Base-by-base conservation (phyloP, 2,329 filamentous ascomycete species). In the Sporothrix globosa region DNA sequence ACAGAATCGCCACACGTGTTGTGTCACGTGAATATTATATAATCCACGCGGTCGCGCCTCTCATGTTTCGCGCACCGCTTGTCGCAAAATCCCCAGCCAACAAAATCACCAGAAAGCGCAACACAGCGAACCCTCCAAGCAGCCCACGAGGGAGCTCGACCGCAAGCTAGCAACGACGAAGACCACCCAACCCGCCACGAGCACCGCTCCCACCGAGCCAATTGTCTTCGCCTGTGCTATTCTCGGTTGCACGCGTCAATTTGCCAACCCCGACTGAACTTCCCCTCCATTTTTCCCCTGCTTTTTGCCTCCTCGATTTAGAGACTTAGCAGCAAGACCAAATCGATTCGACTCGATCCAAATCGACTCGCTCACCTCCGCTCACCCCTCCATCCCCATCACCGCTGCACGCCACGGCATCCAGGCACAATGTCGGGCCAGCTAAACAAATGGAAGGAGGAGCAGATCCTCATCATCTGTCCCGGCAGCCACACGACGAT, bases 401-500 rank as follows among this genome's bases (percentile, higher is more conserved):
- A n/a, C 50, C 65, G 14, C 66, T 21, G 11, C 50, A 1, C 48
- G 39, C 61, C 41, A 30, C 54, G 41, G 24, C 39, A 48, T 46
- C 66, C 21, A 39, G 63, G 24, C 69, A 72, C 68, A 14, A 89
- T 88, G 86, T 84, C 86, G 74, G 82, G 80, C 78, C 84, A 85
- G 73, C 81, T 83, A 76, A 84, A 83, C 76, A 88, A 88, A 80
- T 89, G 85, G 84, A 85, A 85, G 79, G 87, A 89, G 82, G 87
- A 89, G 79, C 86, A 88, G 83, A 81, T 88, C 77, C 85, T 89
- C 77, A 81, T 94, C 79, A 89, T 94, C 81, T 91, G 90, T 80
- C 91, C 91, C 46, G 94, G 94, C 78, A 97, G 93, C 79, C 90
- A 91, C 81, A 95, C 90, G 74, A 97, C 93, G 71, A 88, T 97